Conservation (phyloP, 495 filamentous ascomycete species). For the Aspergillus biplanus region DNA sequence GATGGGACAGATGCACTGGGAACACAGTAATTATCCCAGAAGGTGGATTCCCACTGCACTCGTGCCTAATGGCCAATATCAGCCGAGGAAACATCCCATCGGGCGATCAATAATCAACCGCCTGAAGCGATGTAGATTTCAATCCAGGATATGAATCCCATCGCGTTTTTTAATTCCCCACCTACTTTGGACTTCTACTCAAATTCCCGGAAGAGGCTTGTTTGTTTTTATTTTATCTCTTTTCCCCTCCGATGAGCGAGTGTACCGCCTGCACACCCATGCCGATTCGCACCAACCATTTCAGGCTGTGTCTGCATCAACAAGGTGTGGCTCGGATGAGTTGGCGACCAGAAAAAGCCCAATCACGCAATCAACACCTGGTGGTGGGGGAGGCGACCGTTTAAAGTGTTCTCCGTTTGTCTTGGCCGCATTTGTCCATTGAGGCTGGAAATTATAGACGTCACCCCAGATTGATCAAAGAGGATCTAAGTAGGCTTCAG, state of each 20-base stretch:
- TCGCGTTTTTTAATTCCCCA: background rate
- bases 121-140: slow-evolving; percentile 14
- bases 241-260: background rate
- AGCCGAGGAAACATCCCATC: background rate
- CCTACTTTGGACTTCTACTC: background rate
- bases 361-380: slow-evolving; percentile 11
- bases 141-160: background rate
- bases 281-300: slow-evolving; percentile 13
- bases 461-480: slow-evolving; percentile 10
- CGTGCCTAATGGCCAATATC: slow-evolving; percentile 21
- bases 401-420: slow-evolving; percentile 12
- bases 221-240: background rate
- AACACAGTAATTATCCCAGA: background rate
- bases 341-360: slow-evolving; percentile 16
- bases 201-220: background rate
- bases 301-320: slow-evolving; percentile 14
- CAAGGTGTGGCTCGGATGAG: slow-evolving; percentile 22
- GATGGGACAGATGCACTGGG: slow-evolving; percentile 9
- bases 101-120: slow-evolving; percentile 6
- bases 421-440: background rate
- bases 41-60: slow-evolving; percentile 14
- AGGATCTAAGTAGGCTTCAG: background rate
- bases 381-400: slow-evolving; percentile 16
- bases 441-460: slow-evolving; percentile 17
- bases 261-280: background rate